These are phyloP conservation scores for Gastrodia elata DNA, from an alignment of 106 monocot genomes.

Conservation along the genomic window DNA sequence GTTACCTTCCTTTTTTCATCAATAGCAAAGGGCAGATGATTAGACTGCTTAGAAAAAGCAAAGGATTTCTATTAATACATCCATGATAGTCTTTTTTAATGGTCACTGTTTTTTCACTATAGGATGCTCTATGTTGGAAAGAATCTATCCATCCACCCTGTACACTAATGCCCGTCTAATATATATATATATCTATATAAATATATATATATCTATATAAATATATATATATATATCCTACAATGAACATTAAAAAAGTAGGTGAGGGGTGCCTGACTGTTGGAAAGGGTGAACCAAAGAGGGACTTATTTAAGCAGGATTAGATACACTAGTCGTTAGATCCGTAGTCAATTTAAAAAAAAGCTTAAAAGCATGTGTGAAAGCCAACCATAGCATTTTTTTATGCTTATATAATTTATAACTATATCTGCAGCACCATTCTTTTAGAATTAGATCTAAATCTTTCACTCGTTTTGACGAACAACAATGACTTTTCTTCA, in stretches of 20 bases:
- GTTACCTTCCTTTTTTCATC: neutral
- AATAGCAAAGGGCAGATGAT: neutral
- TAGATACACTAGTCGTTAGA: too few species aligned
- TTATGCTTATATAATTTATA: too few species aligned
- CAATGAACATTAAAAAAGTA: neutral
- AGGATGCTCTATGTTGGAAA: constrained; percentile 1
- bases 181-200: too few species aligned
- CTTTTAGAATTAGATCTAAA: too few species aligned
- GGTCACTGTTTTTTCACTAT: neutral
- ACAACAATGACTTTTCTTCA: neutral
- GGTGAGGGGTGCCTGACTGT: neutral
- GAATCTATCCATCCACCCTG: constrained; percentile 5
- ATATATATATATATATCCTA: neutral
- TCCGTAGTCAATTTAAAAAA: too few species aligned
- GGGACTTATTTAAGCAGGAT: too few species aligned
- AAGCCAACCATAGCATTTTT: too few species aligned
- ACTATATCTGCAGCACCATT: too few species aligned
- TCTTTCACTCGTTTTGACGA: too few species aligned
- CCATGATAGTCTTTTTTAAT: neutral
- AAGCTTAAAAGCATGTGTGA: too few species aligned
- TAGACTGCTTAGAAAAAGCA: neutral
- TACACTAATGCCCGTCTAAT: neutral
- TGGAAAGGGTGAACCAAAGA: too few species aligned
- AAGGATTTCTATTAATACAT: neutral
- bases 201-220: too few species aligned